A percentile compares a stretch with the other conserved stretches of the same genome.
phyloP scores from a whole-genome alignment of 2,329 filamentous ascomycete species.

The Arthrobotrys musiformis region DNA sequence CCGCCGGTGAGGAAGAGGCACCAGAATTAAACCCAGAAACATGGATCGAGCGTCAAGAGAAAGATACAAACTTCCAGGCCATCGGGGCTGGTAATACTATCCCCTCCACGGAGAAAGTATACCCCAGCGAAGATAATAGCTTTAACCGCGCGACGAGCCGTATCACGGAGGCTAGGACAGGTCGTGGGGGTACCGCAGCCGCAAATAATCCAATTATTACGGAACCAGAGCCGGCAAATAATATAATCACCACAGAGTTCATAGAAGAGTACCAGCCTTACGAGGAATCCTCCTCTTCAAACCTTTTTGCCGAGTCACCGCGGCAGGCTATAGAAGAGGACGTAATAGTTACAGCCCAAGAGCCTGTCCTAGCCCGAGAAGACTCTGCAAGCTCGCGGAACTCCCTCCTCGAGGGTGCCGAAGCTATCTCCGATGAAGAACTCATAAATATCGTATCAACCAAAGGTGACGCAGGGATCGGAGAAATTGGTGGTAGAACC shows the following conservation, averaged over 20 bases:
- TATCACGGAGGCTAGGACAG: not conserved
- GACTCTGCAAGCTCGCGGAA: not conserved
- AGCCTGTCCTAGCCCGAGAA: not conserved
- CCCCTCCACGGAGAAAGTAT: not conserved
- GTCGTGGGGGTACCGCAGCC: not conserved
- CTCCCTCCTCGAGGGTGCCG: not conserved
- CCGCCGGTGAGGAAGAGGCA: not conserved
- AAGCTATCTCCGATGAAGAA: not conserved
- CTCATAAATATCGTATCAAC: not conserved
- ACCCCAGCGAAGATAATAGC: not conserved
- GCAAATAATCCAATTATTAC: not conserved
- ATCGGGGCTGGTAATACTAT: not conserved
- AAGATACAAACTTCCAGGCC: not conserved
- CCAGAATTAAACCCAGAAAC: not conserved
- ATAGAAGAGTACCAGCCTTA: not conserved
- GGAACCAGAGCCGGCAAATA: not conserved
- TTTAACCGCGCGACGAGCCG: not conserved
- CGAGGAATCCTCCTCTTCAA: not conserved
- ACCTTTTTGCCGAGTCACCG: not conserved
- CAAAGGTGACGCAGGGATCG: not conserved
- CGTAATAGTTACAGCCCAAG: not conserved
- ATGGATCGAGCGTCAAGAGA: not conserved
- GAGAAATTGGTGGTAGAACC: not conserved
- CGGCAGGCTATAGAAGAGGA: not conserved
- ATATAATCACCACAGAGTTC: not conserved